phyloP scores from a whole-genome alignment of 495 filamentous ascomycete species.

The Saxispiralis lemnorum region DNA sequence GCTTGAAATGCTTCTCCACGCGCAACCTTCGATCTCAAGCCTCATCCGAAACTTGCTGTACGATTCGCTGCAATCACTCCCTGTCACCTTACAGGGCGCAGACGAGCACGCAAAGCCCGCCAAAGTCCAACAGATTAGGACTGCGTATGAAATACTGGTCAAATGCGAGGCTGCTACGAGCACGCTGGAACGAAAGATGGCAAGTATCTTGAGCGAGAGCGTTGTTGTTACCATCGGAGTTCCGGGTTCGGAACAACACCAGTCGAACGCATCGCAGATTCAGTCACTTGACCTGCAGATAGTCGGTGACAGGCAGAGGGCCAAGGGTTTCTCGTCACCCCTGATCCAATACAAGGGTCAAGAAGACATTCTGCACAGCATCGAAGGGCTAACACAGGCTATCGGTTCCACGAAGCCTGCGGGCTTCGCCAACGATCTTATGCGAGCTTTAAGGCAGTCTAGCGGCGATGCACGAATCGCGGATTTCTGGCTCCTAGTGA shows the following conservation, averaged over 20 bases:
- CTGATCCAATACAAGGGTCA: conserved; percentile 17
- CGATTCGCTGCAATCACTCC: conserved; percentile 63
- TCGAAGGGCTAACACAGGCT: conserved; percentile 15
- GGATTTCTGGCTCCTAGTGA: conserved; percentile 52
- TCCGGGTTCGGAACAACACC: conserved; percentile 6
- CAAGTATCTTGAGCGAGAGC: conserved; percentile 44
- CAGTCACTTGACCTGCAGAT: conserved; percentile 8
- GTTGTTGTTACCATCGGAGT: conserved; percentile 22
- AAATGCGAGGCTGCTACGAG: conserved; percentile 49
- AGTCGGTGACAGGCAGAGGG: not conserved
- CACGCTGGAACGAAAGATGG: conserved; percentile 50
- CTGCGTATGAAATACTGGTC: conserved; percentile 50
- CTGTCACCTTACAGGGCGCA: conserved; percentile 65
- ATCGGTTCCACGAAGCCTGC: conserved; percentile 11
- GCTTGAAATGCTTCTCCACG: conserved; percentile 42
- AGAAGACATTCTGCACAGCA: conserved; percentile 16
- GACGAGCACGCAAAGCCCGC: conserved; percentile 61
- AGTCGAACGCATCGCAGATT: conserved; percentile 21
- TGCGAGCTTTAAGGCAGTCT: conserved; percentile 9
- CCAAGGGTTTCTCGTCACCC: conserved; percentile 15
- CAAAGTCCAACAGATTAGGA: conserved; percentile 54
- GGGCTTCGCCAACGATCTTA: conserved; percentile 17
- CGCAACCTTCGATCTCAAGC: conserved; percentile 46
- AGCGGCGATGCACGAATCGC: conserved; percentile 30
- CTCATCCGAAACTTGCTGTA: conserved; percentile 55